Evolutionary conservation across 495 filamentous ascomycete species (phyloP).

Genomic region (Neurospora discreta): DNA sequence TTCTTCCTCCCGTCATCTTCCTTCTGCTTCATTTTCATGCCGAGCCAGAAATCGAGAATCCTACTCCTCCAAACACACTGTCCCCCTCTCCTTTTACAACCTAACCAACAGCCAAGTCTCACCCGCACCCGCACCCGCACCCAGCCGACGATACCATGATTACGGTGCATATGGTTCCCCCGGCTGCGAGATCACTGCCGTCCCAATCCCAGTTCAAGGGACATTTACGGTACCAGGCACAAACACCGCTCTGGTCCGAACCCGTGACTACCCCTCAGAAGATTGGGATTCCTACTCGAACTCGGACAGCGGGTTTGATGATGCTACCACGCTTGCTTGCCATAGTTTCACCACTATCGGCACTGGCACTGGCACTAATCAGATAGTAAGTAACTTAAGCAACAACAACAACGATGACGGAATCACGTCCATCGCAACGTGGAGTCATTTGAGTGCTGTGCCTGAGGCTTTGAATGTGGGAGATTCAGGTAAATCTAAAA

Average conservation of each 20-base stretch:
- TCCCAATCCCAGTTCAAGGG: background rate
- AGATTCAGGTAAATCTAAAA: background rate
- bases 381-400: background rate
- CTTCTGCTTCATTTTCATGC: background rate
- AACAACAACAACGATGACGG: background rate
- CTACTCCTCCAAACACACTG: slow-evolving; percentile 48
- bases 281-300: background rate
- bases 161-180: background rate
- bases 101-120: background rate
- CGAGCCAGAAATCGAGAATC: slow-evolving; percentile 1
- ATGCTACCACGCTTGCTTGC: background rate
- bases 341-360: background rate
- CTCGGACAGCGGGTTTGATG: background rate
- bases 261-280: background rate
- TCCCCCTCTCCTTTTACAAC: slow-evolving; percentile 7
- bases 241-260: background rate
- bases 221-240: background rate
- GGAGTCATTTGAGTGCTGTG: background rate
- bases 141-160: background rate
- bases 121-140: background rate
- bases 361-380: background rate
- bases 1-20: background rate
- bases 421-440: background rate
- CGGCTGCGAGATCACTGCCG: background rate
- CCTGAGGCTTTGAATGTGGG: background rate